phyloP scores from a whole-genome alignment of 2,329 filamentous ascomycete genomes.

The Fonsecaea erecta region DNA sequence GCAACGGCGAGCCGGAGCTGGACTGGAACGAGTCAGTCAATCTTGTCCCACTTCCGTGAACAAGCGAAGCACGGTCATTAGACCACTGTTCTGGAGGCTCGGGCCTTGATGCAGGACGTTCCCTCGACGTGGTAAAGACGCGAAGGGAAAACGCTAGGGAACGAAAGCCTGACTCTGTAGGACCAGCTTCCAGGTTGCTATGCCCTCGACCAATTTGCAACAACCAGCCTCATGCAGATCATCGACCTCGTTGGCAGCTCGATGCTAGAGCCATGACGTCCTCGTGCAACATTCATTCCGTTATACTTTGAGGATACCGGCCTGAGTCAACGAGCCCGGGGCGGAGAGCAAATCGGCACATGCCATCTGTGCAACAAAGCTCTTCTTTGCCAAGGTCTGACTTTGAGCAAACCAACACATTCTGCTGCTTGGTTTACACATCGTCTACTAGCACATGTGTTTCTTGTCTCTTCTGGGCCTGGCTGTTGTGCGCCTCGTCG shows the following conservation, averaged over 20 bases:
- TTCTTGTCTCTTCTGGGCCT: background rate
- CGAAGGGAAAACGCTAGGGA: background rate
- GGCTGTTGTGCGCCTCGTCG: background rate
- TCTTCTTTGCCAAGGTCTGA: background rate
- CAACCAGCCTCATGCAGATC: background rate
- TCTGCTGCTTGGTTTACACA: constrained; percentile 3
- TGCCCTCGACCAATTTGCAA: background rate
- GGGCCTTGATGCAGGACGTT: no score
- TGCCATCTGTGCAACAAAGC: background rate
- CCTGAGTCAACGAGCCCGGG: background rate
- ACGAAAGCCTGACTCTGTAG: background rate
- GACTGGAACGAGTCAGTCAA: background rate
- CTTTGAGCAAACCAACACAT: background rate
- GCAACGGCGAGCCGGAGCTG: background rate
- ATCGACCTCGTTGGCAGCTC: background rate
- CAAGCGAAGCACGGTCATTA: background rate
- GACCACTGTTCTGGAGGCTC: background rate
- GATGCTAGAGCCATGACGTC: background rate
- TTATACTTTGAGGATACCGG: background rate
- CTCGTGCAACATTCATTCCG: background rate
- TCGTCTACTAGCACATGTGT: constrained; percentile 16
- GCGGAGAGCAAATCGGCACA: background rate
- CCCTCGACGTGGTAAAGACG: no score
- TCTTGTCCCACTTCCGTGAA: no score
- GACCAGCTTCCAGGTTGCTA: background rate